A percentile compares a stretch with the other conserved stretches of the same genome.
Conservation (phyloP, 495 filamentous ascomycete species). For the Trichocladium uniseriatum region DNA sequence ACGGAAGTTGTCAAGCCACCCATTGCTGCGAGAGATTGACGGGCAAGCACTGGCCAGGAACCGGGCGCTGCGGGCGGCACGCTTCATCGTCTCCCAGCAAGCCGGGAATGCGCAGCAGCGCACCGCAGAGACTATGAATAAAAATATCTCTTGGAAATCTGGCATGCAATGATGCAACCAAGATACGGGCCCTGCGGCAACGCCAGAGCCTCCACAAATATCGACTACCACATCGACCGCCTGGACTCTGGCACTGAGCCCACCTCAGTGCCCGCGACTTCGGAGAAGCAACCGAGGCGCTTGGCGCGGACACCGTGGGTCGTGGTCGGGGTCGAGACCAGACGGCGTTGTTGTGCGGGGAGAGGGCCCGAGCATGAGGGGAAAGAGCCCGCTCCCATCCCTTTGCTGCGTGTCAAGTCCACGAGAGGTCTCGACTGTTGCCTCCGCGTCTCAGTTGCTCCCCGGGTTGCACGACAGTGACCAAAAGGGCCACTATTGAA, state of each 20-base stretch:
- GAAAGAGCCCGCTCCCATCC: neutral
- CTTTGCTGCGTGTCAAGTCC: no score
- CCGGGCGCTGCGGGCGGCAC: slow-evolving; percentile 3
- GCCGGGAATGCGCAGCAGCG: slow-evolving; percentile 23
- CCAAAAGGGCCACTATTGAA: no score
- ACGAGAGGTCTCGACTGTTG: no score
- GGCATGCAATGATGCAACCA: slow-evolving; percentile 17
- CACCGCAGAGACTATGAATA: slow-evolving; percentile 22
- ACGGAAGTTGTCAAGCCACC: slow-evolving; percentile 11
- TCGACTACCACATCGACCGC: no score
- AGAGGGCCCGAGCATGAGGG: neutral
- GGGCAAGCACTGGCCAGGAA: slow-evolving; percentile 5
- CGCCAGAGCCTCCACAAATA: slow-evolving; percentile 24
- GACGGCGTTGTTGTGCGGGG: no score
- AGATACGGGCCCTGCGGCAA: slow-evolving; percentile 8
- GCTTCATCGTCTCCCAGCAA: slow-evolving; percentile 17
- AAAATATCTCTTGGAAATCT: slow-evolving; percentile 27
- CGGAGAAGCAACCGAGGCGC: neutral
- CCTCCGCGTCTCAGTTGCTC: no score
- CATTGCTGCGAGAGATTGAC: neutral
- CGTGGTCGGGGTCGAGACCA: no score
- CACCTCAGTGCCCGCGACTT: no score
- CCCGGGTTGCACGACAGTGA: no score
- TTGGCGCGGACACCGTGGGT: neutral
- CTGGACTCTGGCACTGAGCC: no score